Percentiles rank a stretch among this genome's conserved stretches.
Conservation (phyloP, 129 eudicot genomes). For the Dittrichia graveolens region DNA sequence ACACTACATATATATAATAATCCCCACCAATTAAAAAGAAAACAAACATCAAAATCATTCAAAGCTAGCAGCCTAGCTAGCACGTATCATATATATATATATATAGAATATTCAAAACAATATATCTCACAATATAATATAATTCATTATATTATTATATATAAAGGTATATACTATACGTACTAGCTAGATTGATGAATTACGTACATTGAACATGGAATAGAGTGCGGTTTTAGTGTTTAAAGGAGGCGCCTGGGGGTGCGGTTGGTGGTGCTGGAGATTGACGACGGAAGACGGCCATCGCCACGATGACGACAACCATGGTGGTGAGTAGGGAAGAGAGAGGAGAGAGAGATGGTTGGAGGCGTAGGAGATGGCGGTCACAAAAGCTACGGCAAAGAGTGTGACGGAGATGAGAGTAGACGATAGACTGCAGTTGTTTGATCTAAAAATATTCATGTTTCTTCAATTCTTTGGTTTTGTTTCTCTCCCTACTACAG, state of each 20-base stretch:
- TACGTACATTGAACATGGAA: conserved; percentile 52
- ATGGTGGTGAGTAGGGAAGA: conserved; percentile 41
- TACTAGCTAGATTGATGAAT: not conserved
- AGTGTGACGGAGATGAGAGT: conserved; percentile 32
- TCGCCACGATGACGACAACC: conserved; percentile 28
- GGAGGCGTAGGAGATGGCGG: conserved; percentile 36
- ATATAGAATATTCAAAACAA: not conserved
- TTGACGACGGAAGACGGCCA: conserved; percentile 28
- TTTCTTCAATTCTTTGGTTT: conserved; percentile 9
- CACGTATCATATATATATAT: too few relatives aligned
- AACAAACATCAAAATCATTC: not conserved
- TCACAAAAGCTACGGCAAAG: conserved; percentile 35
- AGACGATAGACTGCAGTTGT: conserved; percentile 26
- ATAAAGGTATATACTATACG: too few relatives aligned
- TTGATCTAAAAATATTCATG: conserved; percentile 33
- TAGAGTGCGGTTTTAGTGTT: conserved; percentile 53
- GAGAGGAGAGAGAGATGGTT: conserved; percentile 36
- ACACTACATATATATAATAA: not conserved
- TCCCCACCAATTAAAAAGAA: not conserved
- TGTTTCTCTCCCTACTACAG: conserved; percentile 7
- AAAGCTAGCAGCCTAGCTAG: too few relatives aligned
- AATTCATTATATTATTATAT: too few relatives aligned
- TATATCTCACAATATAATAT: not conserved
- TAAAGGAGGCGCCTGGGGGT: conserved; percentile 16
- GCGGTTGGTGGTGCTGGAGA: conserved; percentile 1